Conservation (phyloP, 176 grass and related monocot species). For the Eragrostis nindensis region DNA sequence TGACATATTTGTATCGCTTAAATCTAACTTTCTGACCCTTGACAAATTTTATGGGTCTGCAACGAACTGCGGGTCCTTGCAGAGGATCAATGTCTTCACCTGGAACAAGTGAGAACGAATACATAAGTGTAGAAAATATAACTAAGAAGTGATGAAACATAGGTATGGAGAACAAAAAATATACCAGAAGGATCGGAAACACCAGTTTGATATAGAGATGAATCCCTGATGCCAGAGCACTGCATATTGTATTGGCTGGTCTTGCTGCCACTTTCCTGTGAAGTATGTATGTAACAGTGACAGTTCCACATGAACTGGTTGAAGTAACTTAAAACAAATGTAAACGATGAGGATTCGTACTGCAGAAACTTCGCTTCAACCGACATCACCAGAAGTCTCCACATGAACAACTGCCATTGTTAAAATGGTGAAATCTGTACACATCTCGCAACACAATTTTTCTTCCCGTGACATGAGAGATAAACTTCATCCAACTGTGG, state of each 20-base stretch:
- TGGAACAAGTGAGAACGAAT: neutral
- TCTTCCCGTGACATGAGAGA: constrained; percentile 42
- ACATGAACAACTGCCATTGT: constrained; percentile 62
- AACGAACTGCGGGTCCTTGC: no score
- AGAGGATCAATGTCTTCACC: neutral
- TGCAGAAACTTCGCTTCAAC: neutral
- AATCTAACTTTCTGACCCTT: neutral
- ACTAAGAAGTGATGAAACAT: neutral
- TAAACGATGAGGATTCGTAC: neutral
- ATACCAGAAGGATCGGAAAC: neutral
- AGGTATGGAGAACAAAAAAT: neutral
- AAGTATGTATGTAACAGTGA: neutral
- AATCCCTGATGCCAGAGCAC: neutral
- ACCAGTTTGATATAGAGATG: neutral
- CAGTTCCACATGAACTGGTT: constrained; percentile 7
- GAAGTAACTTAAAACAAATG: neutral
- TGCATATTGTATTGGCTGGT: neutral
- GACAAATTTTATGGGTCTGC: neutral
- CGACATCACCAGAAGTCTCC: constrained; percentile 68
- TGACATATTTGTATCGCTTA: neutral
- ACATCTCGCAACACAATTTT: constrained; percentile 70
- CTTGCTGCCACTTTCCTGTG: neutral
- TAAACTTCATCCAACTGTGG: constrained; percentile 74
- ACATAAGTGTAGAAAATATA: neutral
- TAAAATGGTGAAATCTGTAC: constrained; percentile 85